Evolutionary conservation across 2,329 filamentous ascomycete genomes (phyloP).

Genomic region (Colletotrichum karsti): DNA sequence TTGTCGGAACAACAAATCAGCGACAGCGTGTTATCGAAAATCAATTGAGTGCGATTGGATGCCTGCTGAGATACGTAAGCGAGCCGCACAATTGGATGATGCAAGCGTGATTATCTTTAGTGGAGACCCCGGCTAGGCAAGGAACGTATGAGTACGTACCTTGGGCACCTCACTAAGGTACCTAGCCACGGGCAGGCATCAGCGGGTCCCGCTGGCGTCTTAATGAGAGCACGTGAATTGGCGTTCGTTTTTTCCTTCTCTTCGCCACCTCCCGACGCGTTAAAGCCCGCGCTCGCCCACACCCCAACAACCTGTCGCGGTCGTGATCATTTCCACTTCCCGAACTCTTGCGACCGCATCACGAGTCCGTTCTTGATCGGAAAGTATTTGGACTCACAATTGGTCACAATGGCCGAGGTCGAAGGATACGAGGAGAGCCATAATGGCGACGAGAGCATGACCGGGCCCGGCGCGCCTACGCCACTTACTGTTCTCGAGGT

Average conservation of each 20-base stretch:
- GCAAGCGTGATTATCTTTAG: too few relatives aligned
- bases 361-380: background rate
- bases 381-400: background rate
- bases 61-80: too few relatives aligned
- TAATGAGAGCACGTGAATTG: constrained; percentile 44
- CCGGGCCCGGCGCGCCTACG: constrained; percentile 92
- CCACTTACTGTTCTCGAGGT: constrained; percentile 89
- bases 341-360: background rate
- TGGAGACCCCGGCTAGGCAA: too few relatives aligned
- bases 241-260: constrained; percentile 42
- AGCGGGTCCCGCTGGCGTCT: background rate
- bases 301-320: background rate
- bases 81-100: too few relatives aligned
- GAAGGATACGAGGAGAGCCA: constrained; percentile 76
- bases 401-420: constrained; percentile 51
- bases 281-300: constrained; percentile 4
- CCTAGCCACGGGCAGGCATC: background rate
- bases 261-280: constrained; percentile 44
- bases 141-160: too few relatives aligned
- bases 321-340: background rate
- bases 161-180: too few relatives aligned
- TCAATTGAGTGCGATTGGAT: too few relatives aligned
- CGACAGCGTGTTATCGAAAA: too few relatives aligned
- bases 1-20: too few relatives aligned
- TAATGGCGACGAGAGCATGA: constrained; percentile 73